phyloP scores from a whole-genome alignment of 2,329 filamentous ascomycete species.

The Aspergillus pseudoglaucus region DNA sequence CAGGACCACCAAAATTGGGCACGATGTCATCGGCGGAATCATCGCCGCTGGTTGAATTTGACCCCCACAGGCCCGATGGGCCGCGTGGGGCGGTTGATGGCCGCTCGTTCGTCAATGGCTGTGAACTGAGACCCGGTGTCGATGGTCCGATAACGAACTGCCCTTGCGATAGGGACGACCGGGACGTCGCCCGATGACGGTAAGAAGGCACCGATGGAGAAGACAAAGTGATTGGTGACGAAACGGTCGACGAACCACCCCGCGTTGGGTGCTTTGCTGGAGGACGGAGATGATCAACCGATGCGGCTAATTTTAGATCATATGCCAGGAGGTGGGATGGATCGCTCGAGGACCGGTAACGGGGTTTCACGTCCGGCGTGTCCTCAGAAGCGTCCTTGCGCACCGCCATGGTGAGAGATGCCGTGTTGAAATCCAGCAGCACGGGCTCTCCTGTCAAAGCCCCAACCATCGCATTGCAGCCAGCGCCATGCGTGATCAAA shows the following conservation, averaged over 20 bases:
- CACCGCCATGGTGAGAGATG: slow-evolving; percentile 83
- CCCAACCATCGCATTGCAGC: slow-evolving; percentile 90
- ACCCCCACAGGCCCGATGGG: slow-evolving; percentile 32
- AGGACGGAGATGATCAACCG: slow-evolving; percentile 54
- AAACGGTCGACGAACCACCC: slow-evolving; percentile 11
- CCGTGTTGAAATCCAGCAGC: slow-evolving; percentile 80
- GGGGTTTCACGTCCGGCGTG: slow-evolving; percentile 4
- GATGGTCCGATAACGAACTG: slow-evolving; percentile 20
- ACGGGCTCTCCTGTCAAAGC: slow-evolving; percentile 88
- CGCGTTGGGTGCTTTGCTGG: slow-evolving; percentile 32
- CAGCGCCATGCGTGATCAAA: slow-evolving; percentile 87
- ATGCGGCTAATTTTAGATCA: slow-evolving; percentile 54
- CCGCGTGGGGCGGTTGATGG: slow-evolving; percentile 17
- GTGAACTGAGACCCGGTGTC: slow-evolving; percentile 9
- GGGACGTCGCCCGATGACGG: slow-evolving; percentile 26
- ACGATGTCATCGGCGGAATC: slow-evolving; percentile 26
- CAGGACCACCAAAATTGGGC: slow-evolving; percentile 30
- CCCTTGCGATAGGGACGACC: slow-evolving; percentile 20
- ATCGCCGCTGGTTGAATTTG: slow-evolving; percentile 17
- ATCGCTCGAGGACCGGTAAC: slow-evolving; percentile 15
- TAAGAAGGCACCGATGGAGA: slow-evolving; percentile 23
- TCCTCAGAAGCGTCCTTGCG: slow-evolving; percentile 42
- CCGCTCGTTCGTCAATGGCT: slow-evolving; percentile 18
- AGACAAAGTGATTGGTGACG: slow-evolving; percentile 16
- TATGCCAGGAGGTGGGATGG: slow-evolving; percentile 46